phyloP scores from a whole-genome alignment of 2,329 filamentous ascomycete species.

The Ascochyta clinopodiicola region DNA sequence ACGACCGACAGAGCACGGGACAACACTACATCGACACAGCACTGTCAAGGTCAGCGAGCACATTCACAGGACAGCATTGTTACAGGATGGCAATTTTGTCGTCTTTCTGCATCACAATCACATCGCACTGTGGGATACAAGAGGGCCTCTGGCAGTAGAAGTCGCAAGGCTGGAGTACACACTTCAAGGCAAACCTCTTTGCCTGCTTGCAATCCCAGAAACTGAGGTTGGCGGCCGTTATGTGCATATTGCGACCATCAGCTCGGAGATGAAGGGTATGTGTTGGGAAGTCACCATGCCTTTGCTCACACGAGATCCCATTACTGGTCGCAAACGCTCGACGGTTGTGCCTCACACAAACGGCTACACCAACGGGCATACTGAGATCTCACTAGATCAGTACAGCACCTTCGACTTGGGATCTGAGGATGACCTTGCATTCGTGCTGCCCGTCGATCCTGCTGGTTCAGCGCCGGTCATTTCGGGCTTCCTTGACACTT shows the following conservation, averaged over 20 bases:
- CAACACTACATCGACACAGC: constrained; percentile 70
- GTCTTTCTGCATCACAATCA: constrained; percentile 77
- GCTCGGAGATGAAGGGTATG: constrained; percentile 76
- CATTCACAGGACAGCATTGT: constrained; percentile 79
- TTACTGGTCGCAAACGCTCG: constrained; percentile 38
- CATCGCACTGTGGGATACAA: constrained; percentile 82
- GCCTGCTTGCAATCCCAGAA: constrained; percentile 77
- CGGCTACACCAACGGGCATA: constrained; percentile 39
- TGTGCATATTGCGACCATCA: constrained; percentile 79
- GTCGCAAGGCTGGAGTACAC: constrained; percentile 66
- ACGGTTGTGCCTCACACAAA: constrained; percentile 28
- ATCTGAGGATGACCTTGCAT: constrained; percentile 58
- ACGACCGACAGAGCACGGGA: constrained; percentile 56
- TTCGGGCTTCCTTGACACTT: constrained; percentile 83
- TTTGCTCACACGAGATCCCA: constrained; percentile 38
- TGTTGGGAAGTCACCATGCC: constrained; percentile 80
- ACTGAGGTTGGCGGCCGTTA: constrained; percentile 58
- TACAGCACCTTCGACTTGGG: constrained; percentile 76
- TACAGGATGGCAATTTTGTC: constrained; percentile 79
- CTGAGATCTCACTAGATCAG: constrained; percentile 61
- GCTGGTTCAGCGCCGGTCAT: constrained; percentile 75
- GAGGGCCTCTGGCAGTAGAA: constrained; percentile 63
- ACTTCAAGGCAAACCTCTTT: constrained; percentile 74
- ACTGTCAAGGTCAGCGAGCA: constrained; percentile 71
- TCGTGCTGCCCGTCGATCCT: constrained; percentile 82